phyloP scores from a whole-genome alignment of 2,329 filamentous ascomycete genomes.

The Ophiostoma piceae region DNA sequence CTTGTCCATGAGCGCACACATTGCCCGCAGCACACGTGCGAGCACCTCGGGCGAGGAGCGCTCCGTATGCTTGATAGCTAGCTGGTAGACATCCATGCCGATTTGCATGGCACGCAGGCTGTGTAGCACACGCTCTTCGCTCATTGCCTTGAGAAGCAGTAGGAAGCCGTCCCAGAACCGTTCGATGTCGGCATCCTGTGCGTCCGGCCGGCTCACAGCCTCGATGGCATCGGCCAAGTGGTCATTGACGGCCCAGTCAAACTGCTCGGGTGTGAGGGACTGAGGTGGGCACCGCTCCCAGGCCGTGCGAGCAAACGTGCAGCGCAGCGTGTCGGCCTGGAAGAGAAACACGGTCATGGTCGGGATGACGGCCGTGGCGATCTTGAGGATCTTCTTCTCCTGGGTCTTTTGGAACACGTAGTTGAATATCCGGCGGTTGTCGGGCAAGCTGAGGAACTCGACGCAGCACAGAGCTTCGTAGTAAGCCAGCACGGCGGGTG shows the following conservation, averaged over 20 bases:
- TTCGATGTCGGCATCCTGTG: conserved; percentile 47
- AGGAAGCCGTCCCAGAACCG: conserved; percentile 75
- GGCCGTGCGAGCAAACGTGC: conserved; percentile 61
- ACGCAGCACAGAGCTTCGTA: conserved; percentile 87
- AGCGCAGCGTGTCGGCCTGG: conserved; percentile 58
- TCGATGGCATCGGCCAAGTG: conserved; percentile 63
- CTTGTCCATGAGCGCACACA: conserved; percentile 67
- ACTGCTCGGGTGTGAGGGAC: conserved; percentile 63
- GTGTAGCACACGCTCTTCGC: conserved; percentile 68
- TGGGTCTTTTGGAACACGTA: conserved; percentile 77
- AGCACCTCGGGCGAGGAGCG: conserved; percentile 54
- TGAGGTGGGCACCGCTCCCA: conserved; percentile 62
- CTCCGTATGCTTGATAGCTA: conserved; percentile 51
- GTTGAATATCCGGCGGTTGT: conserved; percentile 61
- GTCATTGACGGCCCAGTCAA: conserved; percentile 80
- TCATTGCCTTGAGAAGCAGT: conserved; percentile 67
- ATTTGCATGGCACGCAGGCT: conserved; percentile 74
- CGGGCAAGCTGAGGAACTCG: conserved; percentile 60
- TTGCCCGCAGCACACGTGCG: conserved; percentile 62
- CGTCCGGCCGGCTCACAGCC: conserved; percentile 51
- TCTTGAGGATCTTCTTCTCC: conserved; percentile 69
- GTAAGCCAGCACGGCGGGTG: conserved; percentile 67
- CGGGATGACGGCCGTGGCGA: conserved; percentile 67
- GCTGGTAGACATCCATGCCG: conserved; percentile 64
- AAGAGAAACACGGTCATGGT: conserved; percentile 84